Evolutionary conservation across 1,284 basidiomycete species (phyloP), one percentile per base, ranked within the genome.

Genomic region (Phlebopus sp.): DNA sequence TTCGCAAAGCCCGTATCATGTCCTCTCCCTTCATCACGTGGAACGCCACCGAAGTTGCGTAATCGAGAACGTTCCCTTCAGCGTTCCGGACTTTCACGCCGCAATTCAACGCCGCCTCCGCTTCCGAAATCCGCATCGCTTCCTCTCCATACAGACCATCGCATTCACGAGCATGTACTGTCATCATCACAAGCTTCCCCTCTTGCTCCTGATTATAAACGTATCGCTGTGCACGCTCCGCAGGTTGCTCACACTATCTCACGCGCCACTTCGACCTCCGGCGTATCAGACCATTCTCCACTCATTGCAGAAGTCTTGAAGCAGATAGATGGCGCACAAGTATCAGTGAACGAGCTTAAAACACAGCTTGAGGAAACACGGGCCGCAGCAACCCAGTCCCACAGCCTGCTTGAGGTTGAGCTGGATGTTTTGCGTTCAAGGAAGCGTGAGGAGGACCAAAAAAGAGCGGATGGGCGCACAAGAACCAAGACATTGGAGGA

Each of bases 401-500:
- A 83, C 59, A 69, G 76, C 23, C 67, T 73, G 18, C 77, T 97
- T 32, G 83, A 91, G 60, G 66, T 69, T 5, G 86, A 92, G 56
- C 75, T 97, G 32, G 84, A 87, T 27, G 76, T 81, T 18, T 79
- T 88, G 42, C 81, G 93, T 15, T 79, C 79, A 44, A 78, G 80
- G 51, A 93, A 93, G 65, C 86, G 86, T 41, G 81, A 86, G 53
- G 95, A 97, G 63, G 96, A 97, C 58, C 74, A 75, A 2, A 78
- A 81, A 21, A 81, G 90, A 46, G 69, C 78, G 23, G 92, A 97
- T 62, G 72, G 92, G 47, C 95, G 93, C 65, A 67, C 79, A 17
- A 82, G 85, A 44, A 90, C 89, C 44, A 95, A 95, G 68, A 69
- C 75, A 0, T 74, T 97, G 6, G 95, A 98, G 59, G 95, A 98